Evolutionary conservation across 2,329 filamentous ascomycete genomes (phyloP).

Genomic region (Calonectria leucothoes): DNA sequence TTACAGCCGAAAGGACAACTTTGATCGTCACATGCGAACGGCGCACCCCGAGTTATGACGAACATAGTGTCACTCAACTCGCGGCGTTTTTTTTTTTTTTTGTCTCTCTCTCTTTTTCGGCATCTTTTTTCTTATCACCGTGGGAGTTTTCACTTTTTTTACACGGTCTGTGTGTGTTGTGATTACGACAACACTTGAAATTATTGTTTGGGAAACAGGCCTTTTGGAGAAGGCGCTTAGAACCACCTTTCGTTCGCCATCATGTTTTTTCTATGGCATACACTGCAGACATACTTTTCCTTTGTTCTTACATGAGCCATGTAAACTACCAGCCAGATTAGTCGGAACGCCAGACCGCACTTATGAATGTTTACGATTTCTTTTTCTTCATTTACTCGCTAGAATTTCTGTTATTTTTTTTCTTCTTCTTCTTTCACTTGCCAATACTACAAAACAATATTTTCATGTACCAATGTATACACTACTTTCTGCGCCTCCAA

Average conservation of each 20-base stretch:
- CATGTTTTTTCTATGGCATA: slow-evolving; percentile 5
- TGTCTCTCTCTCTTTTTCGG: background rate
- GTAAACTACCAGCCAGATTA: slow-evolving; percentile 2
- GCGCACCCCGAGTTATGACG: slow-evolving; percentile 41
- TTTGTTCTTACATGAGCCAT: background rate
- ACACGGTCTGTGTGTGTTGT: background rate
- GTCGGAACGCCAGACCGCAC: slow-evolving; percentile 1
- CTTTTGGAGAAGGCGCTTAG: slow-evolving; percentile 5
- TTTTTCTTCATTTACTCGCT: background rate
- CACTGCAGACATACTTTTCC: background rate
- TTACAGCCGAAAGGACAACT: slow-evolving; percentile 44
- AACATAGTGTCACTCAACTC: slow-evolving; percentile 29
- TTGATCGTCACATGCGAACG: slow-evolving; percentile 43
- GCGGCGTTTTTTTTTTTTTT: background rate
- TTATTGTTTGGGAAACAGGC: background rate
- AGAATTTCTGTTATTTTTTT: background rate
- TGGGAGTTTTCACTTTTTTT: background rate
- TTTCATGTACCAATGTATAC: background rate
- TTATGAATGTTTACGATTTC: slow-evolving; percentile 8
- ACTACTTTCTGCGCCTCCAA: background rate
- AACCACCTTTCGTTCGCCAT: slow-evolving; percentile 3
- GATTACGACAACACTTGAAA: background rate
- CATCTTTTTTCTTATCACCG: background rate
- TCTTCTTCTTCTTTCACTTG: too few species aligned
- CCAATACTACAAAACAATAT: background rate